phyloP scores from a whole-genome alignment of 176 grass and related monocot species.

The Musa itinerans region DNA sequence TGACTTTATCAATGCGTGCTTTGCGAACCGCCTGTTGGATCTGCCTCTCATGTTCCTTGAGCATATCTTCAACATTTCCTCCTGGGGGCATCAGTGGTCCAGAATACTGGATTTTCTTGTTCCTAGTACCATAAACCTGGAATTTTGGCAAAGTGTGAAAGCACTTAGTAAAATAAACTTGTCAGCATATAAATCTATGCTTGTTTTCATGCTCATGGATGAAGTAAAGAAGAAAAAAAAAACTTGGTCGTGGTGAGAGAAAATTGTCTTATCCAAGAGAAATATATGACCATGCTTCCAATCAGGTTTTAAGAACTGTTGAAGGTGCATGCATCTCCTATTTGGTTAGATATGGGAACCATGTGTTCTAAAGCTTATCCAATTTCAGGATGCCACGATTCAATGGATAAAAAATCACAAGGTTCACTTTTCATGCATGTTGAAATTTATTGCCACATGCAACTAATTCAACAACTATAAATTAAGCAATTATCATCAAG shows the following conservation, averaged over 20 bases:
- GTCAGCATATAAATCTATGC: background rate
- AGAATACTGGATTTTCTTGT: constrained; percentile 73
- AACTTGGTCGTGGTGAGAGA: background rate
- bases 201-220: background rate
- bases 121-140: constrained; percentile 46
- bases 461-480: background rate
- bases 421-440: background rate
- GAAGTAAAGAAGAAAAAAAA: no score
- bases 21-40: constrained; percentile 89
- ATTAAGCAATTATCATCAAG: background rate
- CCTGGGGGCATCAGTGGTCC: constrained; percentile 67
- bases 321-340: no score
- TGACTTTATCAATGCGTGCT: constrained; percentile 40
- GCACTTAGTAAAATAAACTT: constrained; percentile 3
- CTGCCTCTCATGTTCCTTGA: constrained; percentile 74
- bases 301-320: no score
- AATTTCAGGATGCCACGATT: no score
- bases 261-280: background rate
- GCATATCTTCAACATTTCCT: constrained; percentile 78
- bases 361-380: no score
- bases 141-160: background rate
- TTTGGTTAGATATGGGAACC: no score
- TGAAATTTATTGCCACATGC: background rate
- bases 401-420: background rate
- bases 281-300: background rate